Base-by-base conservation (phyloP, 352 stramenopile species). In the Lagenidium giganteum region DNA sequence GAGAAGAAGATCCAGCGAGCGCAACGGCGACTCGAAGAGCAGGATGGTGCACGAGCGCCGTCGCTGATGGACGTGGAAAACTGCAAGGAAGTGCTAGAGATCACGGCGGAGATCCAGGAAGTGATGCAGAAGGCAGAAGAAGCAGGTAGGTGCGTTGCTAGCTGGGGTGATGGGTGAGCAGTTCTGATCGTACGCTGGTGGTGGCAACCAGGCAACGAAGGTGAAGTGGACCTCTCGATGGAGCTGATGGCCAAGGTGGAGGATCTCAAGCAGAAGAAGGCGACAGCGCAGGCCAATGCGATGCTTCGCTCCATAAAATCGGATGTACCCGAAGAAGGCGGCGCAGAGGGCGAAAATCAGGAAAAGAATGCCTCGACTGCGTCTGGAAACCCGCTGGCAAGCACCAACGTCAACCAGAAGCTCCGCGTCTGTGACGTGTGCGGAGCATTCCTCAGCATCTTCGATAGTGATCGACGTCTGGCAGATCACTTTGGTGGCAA, bases 401-500 rank as follows among this genome's bases (percentile, higher is more conserved):
- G 52, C 8, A 51, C 61, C n/a, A 70, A 74, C 20, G 76, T 83
- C 23, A 86, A 88, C 51, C 74, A 93, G 38, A 93, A 92, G 50
- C 54, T 96, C 9, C 81, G 83, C 16, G 85, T 96, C 37, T 96
- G 87, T 43, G 84, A 96, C 57, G 81, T 96, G 25, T 96, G 87
- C 47, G 87, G 87, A 5, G 85, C 87, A 4, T 94, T 95, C 52
- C 57, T 96, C 20, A 95, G 83, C 47, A 96, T 96, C 47, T 96
- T 91, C 40, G 87, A 96, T 65, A 95, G 81, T 35, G 87, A 96
- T 41, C 75, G 75, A 3, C 77, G 87, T 13, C 61, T 96, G 9
- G 81, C 83, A 2, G 87, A 96, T 34, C 87, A 96, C 43, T 96
- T 92, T 72, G 82, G 80, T 16, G 87, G 87, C 17, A 96, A 96